Evolutionary conservation across 2,329 filamentous ascomycete species (phyloP), one percentile per base, ranked within the genome.

Genomic region (Fusarium sororula): DNA sequence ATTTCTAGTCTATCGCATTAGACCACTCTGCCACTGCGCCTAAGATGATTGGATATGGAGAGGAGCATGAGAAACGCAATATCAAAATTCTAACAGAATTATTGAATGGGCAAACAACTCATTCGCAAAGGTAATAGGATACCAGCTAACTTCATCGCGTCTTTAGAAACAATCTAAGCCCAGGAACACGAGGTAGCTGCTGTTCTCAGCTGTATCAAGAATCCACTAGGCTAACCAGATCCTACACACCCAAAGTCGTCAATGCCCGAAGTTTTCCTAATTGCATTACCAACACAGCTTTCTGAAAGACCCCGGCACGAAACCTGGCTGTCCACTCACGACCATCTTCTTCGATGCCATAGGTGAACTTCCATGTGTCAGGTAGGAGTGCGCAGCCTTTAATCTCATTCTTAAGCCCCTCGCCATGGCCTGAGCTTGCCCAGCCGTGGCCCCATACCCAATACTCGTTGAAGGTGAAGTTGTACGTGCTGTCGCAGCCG

Each of bases 1-100:
- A 68, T 68, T 68, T 68, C 65, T 68, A 68, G 65, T 68, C 65
- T 68, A 68, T 68, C 65, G 65, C 65, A 66, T 68, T 68, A 68
- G 65, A 68, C 65, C 65, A 68, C 65, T 68, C 65, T 66, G 65
- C 65, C 65, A 68, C 65, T 68, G 65, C 64, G 65, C 65, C 65
- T 68, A 9, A 38, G 28, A 47, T 68, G 54, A 68, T 68, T 62
- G 45, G 65, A 47, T 68, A 4, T 13, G 3, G 1, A 10, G 0
- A 3, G 0, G 0, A 0, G 3, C 45, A 9, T 0, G 4, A 10
- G 1, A n/a, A 7, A 4, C 11, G 11, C 11, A 32, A 3, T 50
- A 22, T 35, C 0, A 48, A 22, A 2, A 22, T 0, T n/a, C 0
- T 2, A 1, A 0, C 35, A 37, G 9, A 18, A 10, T 10, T 37